Conservation (phyloP, 1,284 basidiomycete species). For the Dichomitus squalens region DNA sequence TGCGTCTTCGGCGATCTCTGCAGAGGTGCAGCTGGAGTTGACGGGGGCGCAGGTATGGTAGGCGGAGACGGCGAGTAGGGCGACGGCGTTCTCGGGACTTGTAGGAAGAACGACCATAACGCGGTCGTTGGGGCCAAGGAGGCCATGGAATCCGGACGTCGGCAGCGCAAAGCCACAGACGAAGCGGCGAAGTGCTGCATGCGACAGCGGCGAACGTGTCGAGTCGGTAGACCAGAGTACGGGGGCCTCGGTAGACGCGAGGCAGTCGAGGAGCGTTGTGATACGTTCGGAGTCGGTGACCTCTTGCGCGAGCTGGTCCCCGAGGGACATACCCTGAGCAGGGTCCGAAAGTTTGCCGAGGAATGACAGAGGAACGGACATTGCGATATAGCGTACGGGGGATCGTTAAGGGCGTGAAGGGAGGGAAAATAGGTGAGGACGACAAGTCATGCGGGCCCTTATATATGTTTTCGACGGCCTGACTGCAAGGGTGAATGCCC, state of each 20-base stretch:
- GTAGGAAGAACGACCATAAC: slow-evolving; percentile 25
- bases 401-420: too few species aligned
- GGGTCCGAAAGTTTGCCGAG: slow-evolving; percentile 16
- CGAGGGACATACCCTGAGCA: slow-evolving; percentile 10
- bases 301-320: slow-evolving; percentile 18
- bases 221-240: slow-evolving; percentile 20
- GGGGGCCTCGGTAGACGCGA: slow-evolving; percentile 18
- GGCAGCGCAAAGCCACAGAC: slow-evolving; percentile 19
- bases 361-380: slow-evolving; percentile 23
- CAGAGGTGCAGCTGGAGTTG: slow-evolving; percentile 22
- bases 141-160: slow-evolving; percentile 17
- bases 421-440: too few species aligned
- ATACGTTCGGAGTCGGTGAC: slow-evolving; percentile 22
- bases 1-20: slow-evolving; percentile 21
- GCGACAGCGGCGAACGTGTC: slow-evolving; percentile 14
- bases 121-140: slow-evolving; percentile 18
- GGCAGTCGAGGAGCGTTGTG: slow-evolving; percentile 20
- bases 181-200: slow-evolving; percentile 19
- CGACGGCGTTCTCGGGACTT: slow-evolving; percentile 23
- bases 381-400: too few species aligned
- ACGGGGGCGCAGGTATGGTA: slow-evolving; percentile 24
- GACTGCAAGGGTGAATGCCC: too few species aligned
- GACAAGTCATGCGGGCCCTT: too few species aligned
- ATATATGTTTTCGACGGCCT: background rate
- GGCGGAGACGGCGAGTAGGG: slow-evolving; percentile 19